Base-by-base conservation (phyloP, 768 basidiomycete species). In the Tulasnella sp. region DNA sequence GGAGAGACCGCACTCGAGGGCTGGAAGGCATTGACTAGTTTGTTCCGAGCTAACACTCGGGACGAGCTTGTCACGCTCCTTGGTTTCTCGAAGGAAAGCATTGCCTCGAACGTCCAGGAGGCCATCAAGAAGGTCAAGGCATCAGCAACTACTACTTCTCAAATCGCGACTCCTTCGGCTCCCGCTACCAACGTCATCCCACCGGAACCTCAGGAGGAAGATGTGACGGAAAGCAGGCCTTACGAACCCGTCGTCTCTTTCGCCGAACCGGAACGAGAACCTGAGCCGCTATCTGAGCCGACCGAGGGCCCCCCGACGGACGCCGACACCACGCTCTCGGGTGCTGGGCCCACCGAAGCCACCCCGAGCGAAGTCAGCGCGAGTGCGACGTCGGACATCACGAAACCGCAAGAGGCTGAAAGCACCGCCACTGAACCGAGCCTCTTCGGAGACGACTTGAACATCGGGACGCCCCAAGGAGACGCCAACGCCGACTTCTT, bases 21-120 rank as follows among this genome's bases (percentile, higher is more conserved):
- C 7, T 97, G 95, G 95, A 94, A 90, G 78, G 93, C 94, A 0
- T 80, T 98, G n/a, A 79, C 89, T 66, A 92, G 90, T 75, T 82
- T 98, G 32, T 98, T 97, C 86, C 87, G 88, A 75, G 89, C 94
- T 0, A 87, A 95, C 78, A 94, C 94, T 9, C 83, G 94, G 69
- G 92, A 95, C 34, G 94, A 98, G 80, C 83, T 98, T 5, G 89
- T 98, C 65, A 90, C 89, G 1, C 81, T 98, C 1, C 85, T 99
- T 16, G 96, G 95, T 0, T 98, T 95, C 80, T 95, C 94, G 3
- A 95, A 96, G 80, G 86, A 85, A 11, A 93, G 95, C 75, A 86
- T 97, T 19, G 88, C 87, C 1, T 81, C 83, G 4, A 89, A 89
- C 74, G 92, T 98, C 19, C 87, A 88, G 11, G 89, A 92, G 75